These are phyloP conservation scores for Fragilariopsis cylindrus DNA, from an alignment of 108 stramenopile species.

Conservation along the genomic window DNA sequence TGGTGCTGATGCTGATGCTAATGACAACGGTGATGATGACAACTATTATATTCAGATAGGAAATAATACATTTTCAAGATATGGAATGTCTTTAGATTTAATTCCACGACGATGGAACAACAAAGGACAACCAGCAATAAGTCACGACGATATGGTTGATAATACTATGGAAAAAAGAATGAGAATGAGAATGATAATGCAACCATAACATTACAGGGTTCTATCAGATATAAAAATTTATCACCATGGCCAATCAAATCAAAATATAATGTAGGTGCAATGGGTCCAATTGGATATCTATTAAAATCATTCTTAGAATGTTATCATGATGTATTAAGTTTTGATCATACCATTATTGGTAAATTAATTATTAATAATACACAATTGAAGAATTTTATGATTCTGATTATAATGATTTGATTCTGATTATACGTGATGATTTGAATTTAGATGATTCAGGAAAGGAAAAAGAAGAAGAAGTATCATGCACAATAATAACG, in stretches of 20 bases:
- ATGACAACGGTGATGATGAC: too few species aligned
- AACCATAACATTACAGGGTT: background rate
- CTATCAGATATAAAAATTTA: background rate
- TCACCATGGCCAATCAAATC: background rate
- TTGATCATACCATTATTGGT: background rate
- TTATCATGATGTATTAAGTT: conserved; percentile 8
- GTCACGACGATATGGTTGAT: too few species aligned
- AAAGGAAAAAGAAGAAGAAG: too few species aligned
- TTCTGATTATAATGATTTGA: background rate
- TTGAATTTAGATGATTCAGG: too few species aligned
- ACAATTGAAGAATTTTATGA: background rate
- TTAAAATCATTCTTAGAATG: conserved; percentile 1
- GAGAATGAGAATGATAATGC: conserved; percentile 9
- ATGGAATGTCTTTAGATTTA: conserved; percentile 5
- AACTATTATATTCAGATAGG: background rate
- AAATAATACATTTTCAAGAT: conserved; percentile 4
- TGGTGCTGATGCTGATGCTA: too few species aligned
- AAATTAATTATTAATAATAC: background rate
- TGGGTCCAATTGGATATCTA: conserved; percentile 9
- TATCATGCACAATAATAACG: too few species aligned
- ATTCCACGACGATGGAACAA: background rate
- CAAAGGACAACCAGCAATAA: too few species aligned
- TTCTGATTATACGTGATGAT: background rate
- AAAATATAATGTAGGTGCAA: background rate
- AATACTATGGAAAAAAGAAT: background rate